Evolutionary conservation across 169 alveolate species (phyloP), one percentile per base, ranked within the genome.

Genomic region (Plasmodium vivax): DNA sequence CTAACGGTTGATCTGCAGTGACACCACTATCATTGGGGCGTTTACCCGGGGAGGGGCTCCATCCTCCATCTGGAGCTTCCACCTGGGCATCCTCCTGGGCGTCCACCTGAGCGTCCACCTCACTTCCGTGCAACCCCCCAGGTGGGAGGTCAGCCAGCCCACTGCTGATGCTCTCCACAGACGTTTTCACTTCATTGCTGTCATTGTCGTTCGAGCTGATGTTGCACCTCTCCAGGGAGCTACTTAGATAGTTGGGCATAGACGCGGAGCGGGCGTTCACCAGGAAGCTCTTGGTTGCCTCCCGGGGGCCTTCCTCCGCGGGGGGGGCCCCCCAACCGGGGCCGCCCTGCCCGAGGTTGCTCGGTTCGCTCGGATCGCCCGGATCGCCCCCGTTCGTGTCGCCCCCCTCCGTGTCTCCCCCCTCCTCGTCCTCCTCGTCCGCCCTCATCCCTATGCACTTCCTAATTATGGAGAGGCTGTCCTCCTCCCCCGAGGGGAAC

Each of bases 161-260:
- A 36, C 91, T 77, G 0, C 62, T 75, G 27, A 82, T 19, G 10
- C 83, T 93, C 45, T 94, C 92, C 7, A 88, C 58, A 0, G 95
- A 54, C 27, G 94, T 84, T 62, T 79, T 45, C 2, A 94, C 19
- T 41, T 90, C 41, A 56, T 83, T 51, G 79, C 87, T 91, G 23
- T 79, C 30, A n/a, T 93, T 73, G 23, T 51, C 62, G 38, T 83
- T 43, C 12, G 83, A 82, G 56, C 62, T 73, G 56, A 38, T 36
- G 19, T 71, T 45, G 19, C 91, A 79, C 30, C 43, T 87, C 7
- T 54, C 82, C 7, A 47, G 19, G 6, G 51, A 32, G 56, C 62
- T 83, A 27, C 82, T 83, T 12, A 83, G 12, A 41, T 82, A 83
- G 16, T 54, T 85, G 5, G 93, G 93, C 93, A 85, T 85, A 23